phyloP scores from a whole-genome alignment of 208 protist species.

The Wallacemonas collosoma region DNA sequence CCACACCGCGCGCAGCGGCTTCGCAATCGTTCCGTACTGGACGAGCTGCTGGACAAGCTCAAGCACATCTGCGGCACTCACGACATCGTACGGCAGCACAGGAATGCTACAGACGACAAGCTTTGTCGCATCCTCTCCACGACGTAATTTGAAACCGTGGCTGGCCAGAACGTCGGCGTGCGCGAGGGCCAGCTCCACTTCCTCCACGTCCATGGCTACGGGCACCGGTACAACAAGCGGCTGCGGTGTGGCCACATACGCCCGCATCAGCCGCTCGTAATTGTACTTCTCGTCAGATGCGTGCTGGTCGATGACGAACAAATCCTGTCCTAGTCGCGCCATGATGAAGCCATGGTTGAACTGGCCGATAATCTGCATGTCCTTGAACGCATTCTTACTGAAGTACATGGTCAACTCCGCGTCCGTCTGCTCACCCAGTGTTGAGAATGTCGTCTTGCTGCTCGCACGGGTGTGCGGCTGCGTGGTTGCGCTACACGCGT shows the following conservation, averaged over 20 bases:
- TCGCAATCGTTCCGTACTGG: conserved; percentile 57
- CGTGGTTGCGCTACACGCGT: neutral
- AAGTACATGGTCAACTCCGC: conserved; percentile 66
- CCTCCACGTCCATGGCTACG: conserved; percentile 71
- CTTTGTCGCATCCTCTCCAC: conserved; percentile 32
- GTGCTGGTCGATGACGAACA: conserved; percentile 96
- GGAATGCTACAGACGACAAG: conserved; percentile 82
- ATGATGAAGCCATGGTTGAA: conserved; percentile 97
- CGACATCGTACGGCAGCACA: conserved; percentile 84
- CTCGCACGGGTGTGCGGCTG: neutral
- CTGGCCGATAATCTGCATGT: conserved; percentile 92
- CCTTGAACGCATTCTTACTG: conserved; percentile 80
- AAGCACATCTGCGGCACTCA: conserved; percentile 79
- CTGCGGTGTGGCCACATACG: conserved; percentile 78
- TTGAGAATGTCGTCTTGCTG: conserved; percentile 31
- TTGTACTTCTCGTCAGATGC: conserved; percentile 96
- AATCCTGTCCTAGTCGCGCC: conserved; percentile 61
- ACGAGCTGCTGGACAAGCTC: conserved; percentile 87
- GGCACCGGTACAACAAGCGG: conserved; percentile 73
- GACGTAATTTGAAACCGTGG: conserved; percentile 89
- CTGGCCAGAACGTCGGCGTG: conserved; percentile 58
- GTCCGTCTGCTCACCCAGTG: conserved; percentile 59
- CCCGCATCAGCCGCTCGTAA: conserved; percentile 84
- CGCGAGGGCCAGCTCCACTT: conserved; percentile 81
- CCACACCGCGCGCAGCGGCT: conserved; percentile 78